Evolutionary conservation across 768 basidiomycete species (phyloP), one percentile per base, ranked within the genome.

Genomic region (Kwoniella sp.): DNA sequence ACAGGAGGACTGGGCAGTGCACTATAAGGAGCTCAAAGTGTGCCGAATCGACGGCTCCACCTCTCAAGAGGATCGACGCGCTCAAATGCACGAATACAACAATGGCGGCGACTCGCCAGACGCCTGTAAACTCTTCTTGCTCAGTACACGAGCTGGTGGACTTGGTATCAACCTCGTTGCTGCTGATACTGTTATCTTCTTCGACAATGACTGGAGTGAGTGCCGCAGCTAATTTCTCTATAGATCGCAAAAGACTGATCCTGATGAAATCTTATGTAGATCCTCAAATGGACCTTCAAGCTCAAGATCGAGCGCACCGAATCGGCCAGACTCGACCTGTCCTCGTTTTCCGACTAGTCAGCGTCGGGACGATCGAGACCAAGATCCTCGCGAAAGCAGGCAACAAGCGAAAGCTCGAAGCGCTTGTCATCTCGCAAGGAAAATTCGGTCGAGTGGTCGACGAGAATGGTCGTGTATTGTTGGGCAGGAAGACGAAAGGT

Each of bases 281-380:
- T 53, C 93, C 94, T 0, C 94, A 96, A 82, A 93, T 94, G 88
- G 95, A 99, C 70, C 84, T 91, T 1, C 95, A 99, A 82, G 95
- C 95, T 0, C 91, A 93, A 77, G 95, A 96, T 72, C 86, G 95
- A 37, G 93, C 93, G 0, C 95, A 99, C 80, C 87, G 96, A 12
- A 97, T 99, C 54, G 95, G 95, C 1, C 95, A 97, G 82, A 96
- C 87, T 29, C 88, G 84, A 69, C 92, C 93, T 0, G 93, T 96
- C 58, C 84, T 96, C 50, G 88, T 96, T 63, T 95, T 92, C 82
- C 85, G 95, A 41, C 84, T 97, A 2, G 87, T 95, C 38, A 90
- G 88, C 23, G 69, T 72, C 4, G 68, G 93, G 79, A 96, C 93
- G 1, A 85, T 99, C 71, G 95, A 99, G 83, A 90, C 89, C 45